phyloP scores from a whole-genome alignment of 345 rosid genomes.

The Bruguiera gymnorhiza region DNA sequence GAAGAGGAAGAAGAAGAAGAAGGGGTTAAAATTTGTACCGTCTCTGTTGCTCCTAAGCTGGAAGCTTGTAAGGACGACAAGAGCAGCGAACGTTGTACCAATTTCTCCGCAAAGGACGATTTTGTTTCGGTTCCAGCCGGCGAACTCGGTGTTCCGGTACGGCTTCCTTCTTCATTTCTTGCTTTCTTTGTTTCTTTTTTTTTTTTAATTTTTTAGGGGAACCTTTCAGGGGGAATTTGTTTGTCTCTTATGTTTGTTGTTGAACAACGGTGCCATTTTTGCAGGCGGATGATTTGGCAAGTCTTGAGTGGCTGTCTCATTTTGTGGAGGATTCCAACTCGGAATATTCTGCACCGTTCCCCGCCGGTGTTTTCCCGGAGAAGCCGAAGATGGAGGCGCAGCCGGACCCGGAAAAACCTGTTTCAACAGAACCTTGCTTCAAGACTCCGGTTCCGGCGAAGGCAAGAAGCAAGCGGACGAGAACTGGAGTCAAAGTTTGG shows the following conservation, averaged over 20 bases:
- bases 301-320: slow-evolving; percentile 85
- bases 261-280: slow-evolving; percentile 11
- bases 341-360: slow-evolving; percentile 48
- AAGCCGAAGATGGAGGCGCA: slow-evolving; percentile 26
- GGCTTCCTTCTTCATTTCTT: not conserved
- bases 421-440: slow-evolving; percentile 22
- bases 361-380: slow-evolving; percentile 29
- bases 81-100: slow-evolving; percentile 11
- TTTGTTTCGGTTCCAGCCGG: slow-evolving; percentile 45
- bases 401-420: slow-evolving; percentile 25
- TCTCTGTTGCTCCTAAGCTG: slow-evolving; percentile 20
- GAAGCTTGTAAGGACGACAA: slow-evolving; percentile 16
- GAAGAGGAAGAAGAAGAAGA: slow-evolving; percentile 29
- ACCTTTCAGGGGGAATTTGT: not conserved
- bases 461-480: slow-evolving; percentile 74
- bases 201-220: not conserved
- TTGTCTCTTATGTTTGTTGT: not conserved
- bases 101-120: slow-evolving; percentile 26
- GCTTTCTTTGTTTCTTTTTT: not conserved
- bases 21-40: not conserved
- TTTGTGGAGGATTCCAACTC: slow-evolving; percentile 83
- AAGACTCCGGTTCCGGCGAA: slow-evolving; percentile 62
- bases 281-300: slow-evolving; percentile 66
- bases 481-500: slow-evolving; percentile 59
- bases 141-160: slow-evolving; percentile 71